Evolutionary conservation across 352 stramenopile species (phyloP).

Genomic region (Globisporangium cederbergense): DNA sequence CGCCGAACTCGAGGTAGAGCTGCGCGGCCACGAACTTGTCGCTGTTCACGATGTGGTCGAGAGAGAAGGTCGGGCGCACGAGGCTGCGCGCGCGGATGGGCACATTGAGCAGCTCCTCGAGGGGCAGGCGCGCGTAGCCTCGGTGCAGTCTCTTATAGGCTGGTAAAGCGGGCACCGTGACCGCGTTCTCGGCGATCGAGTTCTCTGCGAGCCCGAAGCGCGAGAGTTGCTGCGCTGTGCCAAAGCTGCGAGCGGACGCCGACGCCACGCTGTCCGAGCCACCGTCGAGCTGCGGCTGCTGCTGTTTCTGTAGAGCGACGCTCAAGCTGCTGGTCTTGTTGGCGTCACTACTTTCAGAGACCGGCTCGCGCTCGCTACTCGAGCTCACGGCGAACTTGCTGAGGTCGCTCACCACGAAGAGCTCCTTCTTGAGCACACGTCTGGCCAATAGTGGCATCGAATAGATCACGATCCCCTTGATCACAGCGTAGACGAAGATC

Average conservation of each 20-base stretch:
- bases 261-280: not conserved
- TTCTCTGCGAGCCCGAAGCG: slow-evolving; percentile 6
- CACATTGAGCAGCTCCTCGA: slow-evolving; percentile 12
- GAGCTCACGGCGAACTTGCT: not conserved
- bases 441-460: not conserved
- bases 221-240: not conserved
- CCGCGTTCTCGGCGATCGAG: slow-evolving; percentile 7
- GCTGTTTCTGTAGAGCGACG: not conserved
- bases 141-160: slow-evolving; percentile 1
- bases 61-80: not conserved
- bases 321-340: not conserved
- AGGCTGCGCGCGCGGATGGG: slow-evolving; percentile 8
- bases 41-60: slow-evolving; percentile 12
- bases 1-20: slow-evolving; percentile 12
- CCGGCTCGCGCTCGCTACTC: not conserved
- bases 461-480: slow-evolving; percentile 12
- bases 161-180: not conserved
- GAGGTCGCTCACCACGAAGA: not conserved
- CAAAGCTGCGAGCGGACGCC: not conserved
- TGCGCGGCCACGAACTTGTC: slow-evolving; percentile 12
- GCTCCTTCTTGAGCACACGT: slow-evolving; percentile 7
- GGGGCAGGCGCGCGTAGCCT: slow-evolving; percentile 6
- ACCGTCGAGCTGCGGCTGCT: not conserved
- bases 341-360: not conserved
- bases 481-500: slow-evolving; percentile 15